Evolutionary conservation across 768 basidiomycete genomes (phyloP), one percentile per base, ranked within the genome.

Genomic region (Trametes gibbosa): DNA sequence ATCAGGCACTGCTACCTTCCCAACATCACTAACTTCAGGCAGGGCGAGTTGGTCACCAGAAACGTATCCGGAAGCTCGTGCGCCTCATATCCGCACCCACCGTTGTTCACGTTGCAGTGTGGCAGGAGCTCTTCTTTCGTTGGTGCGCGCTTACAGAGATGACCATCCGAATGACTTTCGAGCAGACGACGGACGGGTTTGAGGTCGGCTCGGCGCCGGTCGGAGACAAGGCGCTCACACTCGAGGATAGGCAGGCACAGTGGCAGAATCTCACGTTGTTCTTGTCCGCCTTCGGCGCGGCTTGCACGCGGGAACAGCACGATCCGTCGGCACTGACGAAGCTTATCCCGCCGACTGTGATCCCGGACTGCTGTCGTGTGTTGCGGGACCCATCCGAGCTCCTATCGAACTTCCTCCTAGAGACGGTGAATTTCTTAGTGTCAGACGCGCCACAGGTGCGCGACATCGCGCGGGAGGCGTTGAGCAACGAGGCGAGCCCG

Each of bases 201-300:
- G 61, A 64, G 46, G 65, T 56, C 54, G 69, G 50, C 47, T 66
- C 60, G 63, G 75, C 65, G 3, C 68, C 72, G 10, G 56, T 64
- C 6, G 69, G 72, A n/a, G 79, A 80, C 53, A 73, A 72, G 56
- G 68, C 66, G 21, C 63, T 79, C 59, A 67, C 74, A 5, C 63
- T 68, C 7, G 79, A 81, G 90, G 90, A 92, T 19, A 79, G 84
- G 63, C 81, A 85, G 41, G 81, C 79, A 37, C 89, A 92, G 64
- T 97, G 94, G 93, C 87, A 90, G 66, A 92, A 95, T 68, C 74
- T 92, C 13, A 86, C 89, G 0, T 73, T 92, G 23, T 91, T 89
- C 72, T 75, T 95, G 39, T 84, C 90, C 3, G 82, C 89, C 0
- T 79, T 86, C n/a, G 85, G 86, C 37, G 87, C 88, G 5, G 76